These are phyloP conservation scores for Suhomyces coccinellae DNA, from an alignment of 1,139 yeast genomes.

Conservation along the genomic window DNA sequence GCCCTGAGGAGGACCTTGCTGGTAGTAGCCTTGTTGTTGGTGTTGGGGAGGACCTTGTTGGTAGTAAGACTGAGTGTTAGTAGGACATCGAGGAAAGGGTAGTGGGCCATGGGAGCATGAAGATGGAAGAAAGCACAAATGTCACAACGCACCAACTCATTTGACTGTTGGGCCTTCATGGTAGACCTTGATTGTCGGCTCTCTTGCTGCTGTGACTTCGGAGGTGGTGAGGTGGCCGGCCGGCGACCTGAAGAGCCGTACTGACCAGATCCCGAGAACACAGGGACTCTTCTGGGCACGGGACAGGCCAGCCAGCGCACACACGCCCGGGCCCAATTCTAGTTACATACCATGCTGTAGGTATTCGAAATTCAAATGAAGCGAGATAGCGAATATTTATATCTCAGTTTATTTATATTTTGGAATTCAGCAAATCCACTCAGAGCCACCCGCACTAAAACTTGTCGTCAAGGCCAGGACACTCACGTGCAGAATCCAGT, in stretches of 20 bases:
- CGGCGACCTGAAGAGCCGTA: too few species aligned
- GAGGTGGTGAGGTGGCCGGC: too few species aligned
- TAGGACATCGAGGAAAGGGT: too few species aligned
- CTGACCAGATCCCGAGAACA: too few species aligned
- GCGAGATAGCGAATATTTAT: slow-evolving; percentile 3
- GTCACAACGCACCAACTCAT: too few species aligned
- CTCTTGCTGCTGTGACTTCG: too few species aligned
- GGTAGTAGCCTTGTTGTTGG: slow-evolving; percentile 19
- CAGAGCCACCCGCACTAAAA: not conserved
- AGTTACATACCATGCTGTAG: not conserved
- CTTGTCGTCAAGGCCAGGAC: slow-evolving; percentile 1
- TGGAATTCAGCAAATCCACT: slow-evolving; percentile 1
- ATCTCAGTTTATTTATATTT: not conserved
- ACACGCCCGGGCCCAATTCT: not conserved
- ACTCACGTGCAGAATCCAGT: not conserved
- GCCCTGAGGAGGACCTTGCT: slow-evolving; percentile 35
- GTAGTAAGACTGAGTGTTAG: slow-evolving; percentile 13
- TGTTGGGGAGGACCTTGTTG: slow-evolving; percentile 17
- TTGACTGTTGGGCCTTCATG: too few species aligned
- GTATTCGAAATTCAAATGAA: not conserved
- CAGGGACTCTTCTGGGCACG: too few species aligned
- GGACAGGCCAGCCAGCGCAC: too few species aligned
- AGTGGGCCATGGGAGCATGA: not conserved
- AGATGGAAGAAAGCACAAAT: not conserved
- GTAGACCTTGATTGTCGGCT: too few species aligned